phyloP scores from a whole-genome alignment of 2,329 filamentous ascomycete species.

The Teratosphaeria viscida region DNA sequence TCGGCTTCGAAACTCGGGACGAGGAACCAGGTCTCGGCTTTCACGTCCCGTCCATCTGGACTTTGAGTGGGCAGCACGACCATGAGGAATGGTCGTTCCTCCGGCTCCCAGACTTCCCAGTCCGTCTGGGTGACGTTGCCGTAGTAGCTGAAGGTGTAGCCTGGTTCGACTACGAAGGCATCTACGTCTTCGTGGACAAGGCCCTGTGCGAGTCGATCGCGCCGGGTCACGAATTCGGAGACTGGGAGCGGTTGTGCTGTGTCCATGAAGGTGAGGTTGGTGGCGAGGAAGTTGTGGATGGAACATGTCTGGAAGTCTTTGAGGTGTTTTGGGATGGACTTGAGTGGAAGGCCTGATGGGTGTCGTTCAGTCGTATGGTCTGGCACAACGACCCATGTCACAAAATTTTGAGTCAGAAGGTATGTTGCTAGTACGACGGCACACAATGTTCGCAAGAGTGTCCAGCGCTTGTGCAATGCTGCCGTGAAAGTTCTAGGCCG shows the following conservation, averaged over 20 bases:
- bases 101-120: constrained; percentile 57
- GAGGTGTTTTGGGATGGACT: not conserved
- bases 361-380: not conserved
- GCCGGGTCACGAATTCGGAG: constrained; percentile 45
- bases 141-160: constrained; percentile 56
- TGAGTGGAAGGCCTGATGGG: not conserved
- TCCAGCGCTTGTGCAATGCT: not conserved
- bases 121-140: constrained; percentile 51
- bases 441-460: not conserved
- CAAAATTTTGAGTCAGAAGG: not conserved
- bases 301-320: constrained; percentile 39
- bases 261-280: constrained; percentile 40
- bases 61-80: constrained; percentile 40
- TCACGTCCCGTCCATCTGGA: constrained; percentile 30
- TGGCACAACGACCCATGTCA: not conserved
- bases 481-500: not conserved
- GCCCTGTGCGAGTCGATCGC: constrained; percentile 47
- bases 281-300: constrained; percentile 38
- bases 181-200: constrained; percentile 42
- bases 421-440: not conserved
- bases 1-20: constrained; percentile 52
- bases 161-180: constrained; percentile 53
- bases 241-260: constrained; percentile 37
- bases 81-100: constrained; percentile 55
- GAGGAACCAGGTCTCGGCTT: constrained; percentile 48